phyloP scores from a whole-genome alignment of 2,329 filamentous ascomycete genomes.

The Fusarium sp. region DNA sequence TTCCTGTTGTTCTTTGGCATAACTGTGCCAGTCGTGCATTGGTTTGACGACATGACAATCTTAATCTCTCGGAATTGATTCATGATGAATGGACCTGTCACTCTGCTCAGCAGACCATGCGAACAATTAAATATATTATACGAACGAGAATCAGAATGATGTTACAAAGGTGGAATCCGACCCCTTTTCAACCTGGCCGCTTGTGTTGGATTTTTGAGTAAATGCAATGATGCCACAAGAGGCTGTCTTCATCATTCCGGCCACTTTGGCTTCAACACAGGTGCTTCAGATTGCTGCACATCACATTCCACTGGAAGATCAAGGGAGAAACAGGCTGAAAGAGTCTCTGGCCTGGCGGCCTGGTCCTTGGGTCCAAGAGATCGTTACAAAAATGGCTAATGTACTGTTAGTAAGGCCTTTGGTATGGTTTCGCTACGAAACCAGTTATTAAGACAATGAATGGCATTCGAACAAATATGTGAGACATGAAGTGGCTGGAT shows the following conservation, averaged over 20 bases:
- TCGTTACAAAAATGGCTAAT: no score
- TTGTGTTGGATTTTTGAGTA: background rate
- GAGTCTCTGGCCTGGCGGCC: background rate
- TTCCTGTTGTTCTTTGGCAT: slow-evolving; percentile 4
- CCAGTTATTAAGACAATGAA: background rate
- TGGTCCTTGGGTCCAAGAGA: background rate
- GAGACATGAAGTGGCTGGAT: slow-evolving; percentile 14
- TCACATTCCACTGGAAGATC: slow-evolving; percentile 38
- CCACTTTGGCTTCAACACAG: slow-evolving; percentile 5
- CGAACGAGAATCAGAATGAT: no score
- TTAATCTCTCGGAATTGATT: slow-evolving; percentile 31
- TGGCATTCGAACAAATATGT: background rate
- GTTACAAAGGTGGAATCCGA: background rate
- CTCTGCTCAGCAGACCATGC: slow-evolving; percentile 22
- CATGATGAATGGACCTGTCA: slow-evolving; percentile 21
- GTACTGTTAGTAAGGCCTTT: background rate
- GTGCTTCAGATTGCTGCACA: slow-evolving; percentile 28
- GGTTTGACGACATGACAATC: slow-evolving; percentile 29
- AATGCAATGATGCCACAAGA: slow-evolving; percentile 11
- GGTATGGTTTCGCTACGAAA: background rate
- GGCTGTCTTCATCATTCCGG: slow-evolving; percentile 40
- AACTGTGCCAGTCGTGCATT: background rate
- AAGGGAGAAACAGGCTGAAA: slow-evolving; percentile 23
- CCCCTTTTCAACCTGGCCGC: slow-evolving; percentile 29
- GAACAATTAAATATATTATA: background rate